These are phyloP conservation scores for Zychaea mexicana DNA, from an alignment of 371 early-diverging fungal genomes.

Conservation along the genomic window DNA sequence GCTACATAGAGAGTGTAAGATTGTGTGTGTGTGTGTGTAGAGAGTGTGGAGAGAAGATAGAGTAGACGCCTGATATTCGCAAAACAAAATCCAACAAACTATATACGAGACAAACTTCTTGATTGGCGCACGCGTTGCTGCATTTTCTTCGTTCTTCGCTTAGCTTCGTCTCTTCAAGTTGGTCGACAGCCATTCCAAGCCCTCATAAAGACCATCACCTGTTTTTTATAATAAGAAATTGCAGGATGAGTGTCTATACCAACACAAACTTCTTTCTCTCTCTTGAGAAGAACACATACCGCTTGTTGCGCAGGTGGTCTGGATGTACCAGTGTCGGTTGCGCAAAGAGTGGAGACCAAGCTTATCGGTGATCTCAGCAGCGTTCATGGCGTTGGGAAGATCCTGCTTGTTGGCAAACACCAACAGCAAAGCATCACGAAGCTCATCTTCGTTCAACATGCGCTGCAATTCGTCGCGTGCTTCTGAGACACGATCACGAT, in stretches of 20 bases:
- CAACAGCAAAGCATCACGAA: slow-evolving; percentile 86
- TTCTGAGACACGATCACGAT: slow-evolving; percentile 89
- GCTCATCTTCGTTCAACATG: slow-evolving; percentile 93
- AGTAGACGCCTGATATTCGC: too few relatives aligned
- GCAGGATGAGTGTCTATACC: not conserved
- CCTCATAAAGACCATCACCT: slow-evolving; percentile 95
- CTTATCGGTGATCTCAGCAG: slow-evolving; percentile 90
- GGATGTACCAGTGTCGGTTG: slow-evolving; percentile 92
- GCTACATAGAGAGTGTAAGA: not conserved
- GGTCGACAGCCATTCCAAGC: slow-evolving; percentile 77
- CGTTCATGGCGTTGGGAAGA: slow-evolving; percentile 91
- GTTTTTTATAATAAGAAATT: not conserved
- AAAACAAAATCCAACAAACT: too few relatives aligned
- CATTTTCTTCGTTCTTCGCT: not conserved
- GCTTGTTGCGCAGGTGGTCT: slow-evolving; percentile 90
- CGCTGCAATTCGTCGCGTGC: slow-evolving; percentile 87
- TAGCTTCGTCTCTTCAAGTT: slow-evolving; percentile 51
- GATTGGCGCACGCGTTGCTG: too few relatives aligned
- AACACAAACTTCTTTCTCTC: too few relatives aligned
- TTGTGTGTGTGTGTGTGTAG: not conserved
- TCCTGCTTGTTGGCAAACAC: slow-evolving; percentile 98
- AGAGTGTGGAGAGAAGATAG: not conserved
- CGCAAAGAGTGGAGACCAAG: slow-evolving; percentile 85
- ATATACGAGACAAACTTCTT: too few relatives aligned
- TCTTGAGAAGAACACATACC: slow-evolving; percentile 50